Base-by-base conservation (phyloP, 192 early-diverging fungal genomes). In the Bifiguratus adelaidae region DNA sequence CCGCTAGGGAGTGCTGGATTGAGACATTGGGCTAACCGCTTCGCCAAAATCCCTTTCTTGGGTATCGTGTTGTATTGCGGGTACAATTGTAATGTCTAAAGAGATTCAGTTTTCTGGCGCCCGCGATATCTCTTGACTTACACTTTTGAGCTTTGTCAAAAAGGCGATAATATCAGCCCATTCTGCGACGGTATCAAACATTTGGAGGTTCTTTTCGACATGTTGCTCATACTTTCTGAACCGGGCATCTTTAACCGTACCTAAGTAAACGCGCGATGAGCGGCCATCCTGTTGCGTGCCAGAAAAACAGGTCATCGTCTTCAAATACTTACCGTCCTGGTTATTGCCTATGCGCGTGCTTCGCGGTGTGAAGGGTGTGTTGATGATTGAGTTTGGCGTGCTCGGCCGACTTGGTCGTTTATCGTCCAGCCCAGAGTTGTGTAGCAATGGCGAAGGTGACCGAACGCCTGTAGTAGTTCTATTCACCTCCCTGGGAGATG, bases 91-190 rank as follows among this genome's bases (percentile, higher is more conserved):
- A 95, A 81, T 0, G 86, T 76, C 77, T 87, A 58, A 29, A 7
- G 2, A 40, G 18, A 8, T 12, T 21, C 8, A 33, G 9, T 11
- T 11, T 34, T 34, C 32, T 11, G 0, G 15, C 15, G 32, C 11
- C 11, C 32, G 32, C 11, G 11, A 34, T 34, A 13, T 11, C 32
- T 34, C 15, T 13, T 34, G 32, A 37, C 55, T 32, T 56, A 85
- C 85, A 57, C 81, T 83, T 47, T 82, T 70, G 9, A 96, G 80
- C 56, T 81, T 84, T 25, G 82, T 79, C 20, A 96, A 63, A 51
- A 92, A 92, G 26, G 91, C 81, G 40, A 88, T 93, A 23, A 94
- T 82, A 68, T 96, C 92, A 0, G 91, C 89, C 92, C 92, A 96
- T 56, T 96, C 92, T 55, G 77, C 84, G 3, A 96, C 82, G 32